Evolutionary conservation across 2,329 filamentous ascomycete species (phyloP).

Genomic region (Aspergillus hortae): DNA sequence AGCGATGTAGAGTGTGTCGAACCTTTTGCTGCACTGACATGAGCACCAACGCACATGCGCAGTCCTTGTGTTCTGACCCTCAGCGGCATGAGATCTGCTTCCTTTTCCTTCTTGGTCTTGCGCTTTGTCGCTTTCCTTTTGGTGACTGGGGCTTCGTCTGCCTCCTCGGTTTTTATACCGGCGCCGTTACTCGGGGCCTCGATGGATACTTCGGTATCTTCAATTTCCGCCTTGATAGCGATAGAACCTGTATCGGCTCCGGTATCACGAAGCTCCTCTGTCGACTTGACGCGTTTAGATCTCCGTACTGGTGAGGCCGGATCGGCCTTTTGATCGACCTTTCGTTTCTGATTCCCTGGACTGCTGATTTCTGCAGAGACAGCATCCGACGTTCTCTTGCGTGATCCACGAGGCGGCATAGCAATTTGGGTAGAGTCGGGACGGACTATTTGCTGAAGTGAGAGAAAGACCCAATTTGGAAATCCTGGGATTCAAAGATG

Average conservation of each 20-base stretch:
- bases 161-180: conserved; percentile 17
- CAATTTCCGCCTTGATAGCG: conserved; percentile 15
- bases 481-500: background rate
- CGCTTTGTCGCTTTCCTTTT: conserved; percentile 46
- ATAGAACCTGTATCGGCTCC: conserved; percentile 15
- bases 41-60: conserved; percentile 84
- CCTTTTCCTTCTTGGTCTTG: conserved; percentile 55
- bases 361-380: conserved; percentile 5
- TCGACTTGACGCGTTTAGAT: conserved; percentile 29
- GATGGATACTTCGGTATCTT: conserved; percentile 4
- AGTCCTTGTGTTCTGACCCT: conserved; percentile 66
- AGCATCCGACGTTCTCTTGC: conserved; percentile 10
- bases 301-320: conserved; percentile 23
- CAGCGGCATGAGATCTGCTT: conserved; percentile 58
- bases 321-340: conserved; percentile 21
- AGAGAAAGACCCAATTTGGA: no score
- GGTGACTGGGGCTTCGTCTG: conserved; percentile 39
- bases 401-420: conserved; percentile 16
- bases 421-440: background rate
- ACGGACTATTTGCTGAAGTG: no score
- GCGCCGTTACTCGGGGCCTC: conserved; percentile 7
- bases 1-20: conserved; percentile 20
- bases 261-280: conserved; percentile 1
- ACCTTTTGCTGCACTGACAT: conserved; percentile 88
- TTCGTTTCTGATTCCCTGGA: conserved; percentile 22